Evolutionary conservation across 148 eudicot species (phyloP).

Genomic region (Nyssa sinensis): DNA sequence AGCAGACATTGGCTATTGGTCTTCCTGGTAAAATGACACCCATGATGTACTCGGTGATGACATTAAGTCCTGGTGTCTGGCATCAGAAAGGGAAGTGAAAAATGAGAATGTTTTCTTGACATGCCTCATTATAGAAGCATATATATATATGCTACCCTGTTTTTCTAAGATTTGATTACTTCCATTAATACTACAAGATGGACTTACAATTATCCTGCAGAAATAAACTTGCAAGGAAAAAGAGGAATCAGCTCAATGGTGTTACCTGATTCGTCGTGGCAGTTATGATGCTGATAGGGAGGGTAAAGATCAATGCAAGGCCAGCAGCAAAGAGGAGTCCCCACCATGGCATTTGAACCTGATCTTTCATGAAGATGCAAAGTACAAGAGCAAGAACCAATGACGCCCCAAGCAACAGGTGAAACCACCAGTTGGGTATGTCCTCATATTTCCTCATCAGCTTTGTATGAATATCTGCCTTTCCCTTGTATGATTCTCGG

Average conservation of each 20-base stretch:
- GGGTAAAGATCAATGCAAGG: slow-evolving; percentile 41
- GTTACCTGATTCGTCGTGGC: slow-evolving; percentile 57
- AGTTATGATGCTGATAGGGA: slow-evolving; percentile 49
- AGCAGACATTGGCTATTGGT: slow-evolving; percentile 53
- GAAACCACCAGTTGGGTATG: slow-evolving; percentile 54
- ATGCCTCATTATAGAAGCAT: no score
- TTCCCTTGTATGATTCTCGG: slow-evolving; percentile 22
- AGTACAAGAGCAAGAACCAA: slow-evolving; percentile 30
- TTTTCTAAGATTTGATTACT: no score
- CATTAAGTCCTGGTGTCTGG: slow-evolving; percentile 45
- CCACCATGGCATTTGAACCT: slow-evolving; percentile 63
- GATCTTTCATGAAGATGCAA: slow-evolving; percentile 44
- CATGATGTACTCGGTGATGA: slow-evolving; percentile 47
- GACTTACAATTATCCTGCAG: no score
- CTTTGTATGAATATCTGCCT: slow-evolving; percentile 48
- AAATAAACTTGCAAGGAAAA: background rate
- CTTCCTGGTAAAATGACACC: slow-evolving; percentile 42
- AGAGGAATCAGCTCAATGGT: background rate
- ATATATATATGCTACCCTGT: no score
- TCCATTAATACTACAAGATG: no score
- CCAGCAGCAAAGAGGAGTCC: slow-evolving; percentile 33
- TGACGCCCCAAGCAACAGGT: slow-evolving; percentile 27
- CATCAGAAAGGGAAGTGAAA: background rate
- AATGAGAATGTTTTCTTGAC: no score
- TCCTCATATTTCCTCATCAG: slow-evolving; percentile 49